Evolutionary conservation across 2,329 filamentous ascomycete species (phyloP), one percentile per base, ranked within the genome.

Genomic region (Botrytis galanthina): DNA sequence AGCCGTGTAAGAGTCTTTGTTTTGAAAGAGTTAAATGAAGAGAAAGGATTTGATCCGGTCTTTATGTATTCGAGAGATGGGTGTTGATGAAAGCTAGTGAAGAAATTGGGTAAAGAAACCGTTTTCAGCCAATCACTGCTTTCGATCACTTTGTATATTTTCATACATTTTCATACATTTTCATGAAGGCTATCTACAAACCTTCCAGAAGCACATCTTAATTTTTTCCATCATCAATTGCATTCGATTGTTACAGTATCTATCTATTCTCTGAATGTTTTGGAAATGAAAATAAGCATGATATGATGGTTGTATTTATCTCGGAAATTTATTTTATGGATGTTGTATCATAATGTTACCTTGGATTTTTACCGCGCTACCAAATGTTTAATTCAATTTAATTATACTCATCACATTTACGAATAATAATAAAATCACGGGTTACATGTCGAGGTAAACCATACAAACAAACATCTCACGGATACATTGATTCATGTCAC

Each of bases 71-170:
- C 73, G 70, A 72, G 63, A 73, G 72, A 71, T 48, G 51, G 63
- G 59, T 46, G 60, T 64, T 57, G 71, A 61, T 61, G 39, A 69
- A 69, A 63, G 71, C 60, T 76, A 76, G 73, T 73, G 59, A 74
- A 75, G 73, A 75, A 77, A 79, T 75, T 76, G 51, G 76, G 78
- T 29, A 70, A 72, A 32, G 63, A 67, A 67, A 74, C 78, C 79
- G 79, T 73, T 78, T 80, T 78, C 79, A 76, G 78, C 76, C 77
- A 78, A 77, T 77, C 75, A 78, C 77, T 78, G 77, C 73, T 78
- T 77, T 76, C 76, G 73, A 76, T 73, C 66, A 74, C 71, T 75
- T 67, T 29, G 70, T 66, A 46, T 71, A 54, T 26, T 54, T 54
- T n/a, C 48, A 51, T 51, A n/a, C 26, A 51, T n/a, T 51, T 22